Evolutionary conservation across 805 yeast species (phyloP), one percentile per base, ranked within the genome.

Genomic region (Yueomyces sp.): DNA sequence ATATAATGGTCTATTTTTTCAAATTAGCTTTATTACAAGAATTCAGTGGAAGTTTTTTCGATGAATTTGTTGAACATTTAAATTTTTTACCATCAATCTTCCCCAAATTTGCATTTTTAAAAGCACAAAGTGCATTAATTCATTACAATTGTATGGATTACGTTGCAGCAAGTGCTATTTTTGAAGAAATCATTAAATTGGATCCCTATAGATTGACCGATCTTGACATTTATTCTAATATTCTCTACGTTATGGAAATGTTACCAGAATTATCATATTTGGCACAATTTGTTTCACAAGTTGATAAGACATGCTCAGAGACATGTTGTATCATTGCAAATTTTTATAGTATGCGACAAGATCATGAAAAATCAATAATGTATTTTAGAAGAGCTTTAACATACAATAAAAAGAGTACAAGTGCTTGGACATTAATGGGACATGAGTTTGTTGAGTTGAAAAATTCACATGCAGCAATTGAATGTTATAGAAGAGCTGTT

Each of bases 381-480:
- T 87, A 86, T 63, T 92, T 88, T 57, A 81, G 86, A 52, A 72
- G 97, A 44, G 98, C 98, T 0, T 66, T 92, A 36, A 76, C 85
- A 0, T 68, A 92, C 47, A 84, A 87, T 57, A 76, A 82, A 47
- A 77, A 77, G 51, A 85, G 94, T 52, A 67, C 87, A 26, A 77
- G 86, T 49, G 96, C 97, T 0, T 92, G 97, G 97, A 92, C 97
- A 0, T 68, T 92, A 45, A 87, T 92, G 96, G 99, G 99, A 8
- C 99, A 92, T 63, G 99, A 92, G 64, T 92, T 85, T 65, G 94
- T 92, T 12, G 99, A 92, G 60, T 70, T 92, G 53, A 88, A 90
- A 56, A 92, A 92, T 63, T 82, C 95, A 1, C 95, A 92, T 62
- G 97, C 97, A 1, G 98, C 98, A 1, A 92, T 92, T 44, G 96